Evolutionary conservation across 257 asterid genomes (phyloP).

Genomic region (Hygrophila difformis): DNA sequence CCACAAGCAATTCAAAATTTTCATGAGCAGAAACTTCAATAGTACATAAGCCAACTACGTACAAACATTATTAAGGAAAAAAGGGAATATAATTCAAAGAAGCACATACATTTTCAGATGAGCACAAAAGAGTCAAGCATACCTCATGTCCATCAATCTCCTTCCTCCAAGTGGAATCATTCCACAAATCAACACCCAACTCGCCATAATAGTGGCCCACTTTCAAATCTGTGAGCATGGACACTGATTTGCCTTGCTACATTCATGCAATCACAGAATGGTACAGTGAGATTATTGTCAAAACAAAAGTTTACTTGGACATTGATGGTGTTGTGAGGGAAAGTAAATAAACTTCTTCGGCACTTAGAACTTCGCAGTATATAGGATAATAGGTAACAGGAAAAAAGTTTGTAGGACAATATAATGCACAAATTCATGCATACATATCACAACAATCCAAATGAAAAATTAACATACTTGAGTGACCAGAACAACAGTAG

Average conservation of each 20-base stretch:
- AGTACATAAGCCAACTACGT: no score
- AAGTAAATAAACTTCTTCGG: background rate
- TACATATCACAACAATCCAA: constrained; percentile 2
- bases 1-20: no score
- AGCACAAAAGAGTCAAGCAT: constrained; percentile 15
- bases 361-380: no score
- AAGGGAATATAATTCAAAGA: no score
- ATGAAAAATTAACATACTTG: constrained; percentile 36
- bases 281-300: background rate
- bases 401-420: background rate
- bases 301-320: constrained; percentile 7
- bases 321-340: background rate
- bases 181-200: constrained; percentile 72
- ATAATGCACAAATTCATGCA: background rate
- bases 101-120: no score
- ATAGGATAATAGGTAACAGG: background rate
- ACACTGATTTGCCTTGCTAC: constrained; percentile 59
- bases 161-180: constrained; percentile 45
- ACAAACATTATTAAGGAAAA: no score
- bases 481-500: constrained; percentile 59
- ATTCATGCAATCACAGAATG: constrained; percentile 11
- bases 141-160: constrained; percentile 49
- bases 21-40: no score
- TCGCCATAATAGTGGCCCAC: constrained; percentile 76
- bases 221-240: constrained; percentile 52